Evolutionary conservation across 805 yeast species (phyloP), one percentile per base, ranked within the genome.

Genomic region (Lipomyces yamadae): DNA sequence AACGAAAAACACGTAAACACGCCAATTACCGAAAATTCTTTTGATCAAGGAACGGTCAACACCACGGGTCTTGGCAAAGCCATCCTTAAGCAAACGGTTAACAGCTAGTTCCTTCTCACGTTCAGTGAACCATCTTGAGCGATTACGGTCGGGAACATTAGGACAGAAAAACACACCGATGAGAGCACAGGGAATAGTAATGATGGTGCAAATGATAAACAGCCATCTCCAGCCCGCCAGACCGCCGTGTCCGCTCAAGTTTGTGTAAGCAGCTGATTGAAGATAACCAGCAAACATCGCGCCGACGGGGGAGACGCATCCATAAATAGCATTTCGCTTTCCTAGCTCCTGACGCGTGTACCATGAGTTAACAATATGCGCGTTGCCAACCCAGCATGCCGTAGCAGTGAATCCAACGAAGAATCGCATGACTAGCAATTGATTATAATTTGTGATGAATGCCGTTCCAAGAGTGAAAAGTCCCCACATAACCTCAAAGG

Each of bases 181-280:
- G 5, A 88, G 3, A 5, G 88, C 89, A 55, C 88, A 84, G 2
- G 81, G 85, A 34, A 87, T 72, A 4, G 88, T 84, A 56, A 88
- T 82, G 57, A 85, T 73, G n/a, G 88, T 87, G 74, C 88, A 90
- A 69, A 88, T 81, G 57, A 88, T 84, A 73, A 86, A 88, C 73
- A 86, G 84, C 91, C 91, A 88, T 79, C 87, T 81, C 91, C 91
- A 88, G 10, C 90, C 86, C 7, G 81, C 81, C n/a, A 84, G 76
- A 0, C 91, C 91, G 56, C 75, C 73, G 13, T 73, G 77, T 37
- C 88, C 89, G 62, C 81, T 77, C 71, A 88, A 74, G 52, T 76
- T 72, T 32, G 79, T 71, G 64, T 78, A 82, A 0, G 87, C 82
- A 10, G 87, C 84, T 24, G 88, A 84, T 70, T 87, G 88, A 53